Evolutionary conservation across 768 basidiomycete species (phyloP).

Genomic region (Lactarius tabidus): DNA sequence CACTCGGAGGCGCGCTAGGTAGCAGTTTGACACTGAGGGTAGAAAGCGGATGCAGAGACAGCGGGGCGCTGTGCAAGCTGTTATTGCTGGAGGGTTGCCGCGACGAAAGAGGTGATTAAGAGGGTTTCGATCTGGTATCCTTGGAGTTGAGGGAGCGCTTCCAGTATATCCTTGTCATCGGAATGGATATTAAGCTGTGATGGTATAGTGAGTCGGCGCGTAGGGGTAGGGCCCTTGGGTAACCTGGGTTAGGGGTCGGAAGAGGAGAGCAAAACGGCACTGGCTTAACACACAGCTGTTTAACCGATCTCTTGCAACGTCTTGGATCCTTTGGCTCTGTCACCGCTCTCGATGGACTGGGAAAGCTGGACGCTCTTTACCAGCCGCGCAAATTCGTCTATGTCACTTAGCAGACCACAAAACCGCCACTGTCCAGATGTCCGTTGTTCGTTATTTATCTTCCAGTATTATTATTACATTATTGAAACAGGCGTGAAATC

Average conservation of each 20-base stretch:
- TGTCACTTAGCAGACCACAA: conserved; percentile 66
- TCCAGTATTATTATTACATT: background rate
- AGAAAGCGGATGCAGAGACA: conserved; percentile 6
- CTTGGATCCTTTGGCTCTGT: conserved; percentile 67
- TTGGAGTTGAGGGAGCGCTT: conserved; percentile 8
- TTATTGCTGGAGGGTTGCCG: background rate
- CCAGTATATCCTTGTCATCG: conserved; percentile 3
- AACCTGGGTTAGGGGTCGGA: background rate
- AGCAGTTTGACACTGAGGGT: background rate
- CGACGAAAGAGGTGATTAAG: background rate
- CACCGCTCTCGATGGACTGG: conserved; percentile 66
- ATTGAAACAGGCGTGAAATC: conserved; percentile 57
- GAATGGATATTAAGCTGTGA: background rate
- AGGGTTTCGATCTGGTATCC: background rate
- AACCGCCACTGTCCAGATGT: conserved; percentile 63
- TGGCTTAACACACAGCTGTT: too few relatives aligned
- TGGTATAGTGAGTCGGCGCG: conserved; percentile 4
- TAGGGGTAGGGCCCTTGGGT: too few relatives aligned
- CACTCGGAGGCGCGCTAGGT: background rate
- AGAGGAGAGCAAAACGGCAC: background rate
- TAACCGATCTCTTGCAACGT: conserved; percentile 59
- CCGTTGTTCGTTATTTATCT: conserved; percentile 25
- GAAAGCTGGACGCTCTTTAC: conserved; percentile 57
- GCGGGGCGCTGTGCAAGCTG: background rate
- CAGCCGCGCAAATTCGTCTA: conserved; percentile 66